Base-by-base conservation (phyloP, 2,329 filamentous ascomycete genomes). In the Grosmannia clavigera region DNA sequence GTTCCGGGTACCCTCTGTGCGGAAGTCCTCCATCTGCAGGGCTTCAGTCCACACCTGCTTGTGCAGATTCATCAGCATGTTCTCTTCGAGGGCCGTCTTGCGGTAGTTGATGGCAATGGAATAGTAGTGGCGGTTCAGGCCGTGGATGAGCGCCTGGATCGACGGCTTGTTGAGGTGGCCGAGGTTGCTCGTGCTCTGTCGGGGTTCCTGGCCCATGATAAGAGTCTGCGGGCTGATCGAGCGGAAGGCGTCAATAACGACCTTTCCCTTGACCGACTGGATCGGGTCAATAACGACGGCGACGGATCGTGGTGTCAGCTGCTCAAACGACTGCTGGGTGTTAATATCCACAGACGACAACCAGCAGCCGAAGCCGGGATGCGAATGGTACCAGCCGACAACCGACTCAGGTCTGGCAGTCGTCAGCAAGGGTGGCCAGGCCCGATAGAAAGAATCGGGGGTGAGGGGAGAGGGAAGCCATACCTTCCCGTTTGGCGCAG, bases 21-120 rank as follows among this genome's bases (percentile, higher is more conserved):
- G 83, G 81, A 99, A 99, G 74, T 97, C 92, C 63, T 92, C 89
- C 91, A 99, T 97, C 72, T 96, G 85, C 65, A 99, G 75, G 5
- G 92, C 94, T 74, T 99, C 94, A 0, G 95, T 99, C 94, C 94
- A 99, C 53, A 96, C 92, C 67, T 97, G 94, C 81, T 99, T 99
- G 82, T 99, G 94, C 66, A 99, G 78, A 72, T 99, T 99, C 95
- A 99, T 99, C 69, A 99, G 76, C 94, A 99, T 99, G 75, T 96
- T 97, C 80, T 99, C 95, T 73, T 99, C 94, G 57, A 99, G 79
- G 1, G 90, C 92, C 0, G 92, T 96, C 80, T 99, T 99, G 71
- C 92, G 83, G 76, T 99, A 99, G 76, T 96, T 92, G 77, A 99
- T 97, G 62, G 84, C 92, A 71, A 99, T 99, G 68, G 90, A 96